Evolutionary conservation across 169 alveolate genomes (phyloP), one percentile per base, ranked within the genome.

Genomic region (Theileria orientalis): DNA sequence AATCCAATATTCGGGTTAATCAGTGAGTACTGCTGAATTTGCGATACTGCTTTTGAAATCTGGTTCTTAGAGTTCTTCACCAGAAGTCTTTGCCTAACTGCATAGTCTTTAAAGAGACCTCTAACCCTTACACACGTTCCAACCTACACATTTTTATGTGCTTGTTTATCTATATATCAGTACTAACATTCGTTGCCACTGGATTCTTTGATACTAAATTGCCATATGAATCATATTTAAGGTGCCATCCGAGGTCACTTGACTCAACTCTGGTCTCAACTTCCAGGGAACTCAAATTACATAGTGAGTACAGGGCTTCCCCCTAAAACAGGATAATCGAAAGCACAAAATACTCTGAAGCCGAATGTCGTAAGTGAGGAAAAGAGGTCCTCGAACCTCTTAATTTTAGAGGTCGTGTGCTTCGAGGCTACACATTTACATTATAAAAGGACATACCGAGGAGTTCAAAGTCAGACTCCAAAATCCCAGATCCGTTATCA

Each of bases 371-470:
- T 85, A 8, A 97, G 87, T 9, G 90, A 66, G 40, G 84, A 69
- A 74, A 90, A 92, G 27, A 98, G 86, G 69, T 95, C 98, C 35
- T 95, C 95, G 75, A 96, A 94, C 46, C 80, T 90, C 27, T 83
- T 69, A 19, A 98, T 85, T 77, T 98, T 98, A 21, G 99, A 95
- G 1, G 99, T 98, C 32, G 97, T 91, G 23, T 96, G 96, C 42
- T 96, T 76, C 21, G 74, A 62, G 7, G 91, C 91, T 13, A 72
- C 67, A 52, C 41, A 21, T 68, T 67, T 32, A 57, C 37, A 47
- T 0, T n/a, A 13, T n/a, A 1, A 41, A 57, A 3, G 23, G 40
- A 91, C 92, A 11, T 33, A 79, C 87, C 87, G 0, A 94, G 71
- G 25, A 67, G 49, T 40, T 93, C 95, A 66, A 92, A 85, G 85